Conservation (phyloP, 2,329 filamentous ascomycete genomes). For the Calonectria multiphialidica region DNA sequence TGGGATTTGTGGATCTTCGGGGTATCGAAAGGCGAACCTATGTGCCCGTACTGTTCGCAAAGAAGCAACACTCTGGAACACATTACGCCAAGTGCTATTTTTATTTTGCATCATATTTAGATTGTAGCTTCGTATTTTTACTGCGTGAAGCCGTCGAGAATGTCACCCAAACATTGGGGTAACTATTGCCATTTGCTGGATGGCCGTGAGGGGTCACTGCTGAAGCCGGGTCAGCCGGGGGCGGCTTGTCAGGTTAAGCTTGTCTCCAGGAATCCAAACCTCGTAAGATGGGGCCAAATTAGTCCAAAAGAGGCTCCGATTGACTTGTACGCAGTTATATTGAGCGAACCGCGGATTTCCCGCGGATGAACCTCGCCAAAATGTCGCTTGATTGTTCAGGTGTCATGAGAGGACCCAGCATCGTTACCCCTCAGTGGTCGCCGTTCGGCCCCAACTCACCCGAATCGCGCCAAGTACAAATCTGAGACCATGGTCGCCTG, state of each 20-base stretch:
- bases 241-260: not conserved
- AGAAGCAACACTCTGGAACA: not conserved
- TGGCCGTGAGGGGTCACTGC: not conserved
- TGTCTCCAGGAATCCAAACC: not conserved
- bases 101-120: not conserved
- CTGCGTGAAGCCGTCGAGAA: not conserved
- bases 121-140: too few relatives aligned
- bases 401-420: slow-evolving; percentile 15
- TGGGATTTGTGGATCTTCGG: not conserved
- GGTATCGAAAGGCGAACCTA: not conserved
- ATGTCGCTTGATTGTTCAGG: slow-evolving; percentile 1
- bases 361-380: slow-evolving; percentile 21
- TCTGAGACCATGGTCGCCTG: not conserved
- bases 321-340: not conserved
- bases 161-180: not conserved
- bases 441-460: slow-evolving; percentile 10
- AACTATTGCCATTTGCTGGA: not conserved
- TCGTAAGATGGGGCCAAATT: not conserved
- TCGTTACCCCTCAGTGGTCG: slow-evolving; percentile 15
- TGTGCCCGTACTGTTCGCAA: not conserved
- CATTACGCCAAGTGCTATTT: not conserved
- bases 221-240: not conserved
- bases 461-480: slow-evolving; percentile 11
- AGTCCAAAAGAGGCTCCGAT: not conserved
- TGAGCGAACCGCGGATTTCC: not conserved